phyloP scores from a whole-genome alignment of 2,329 filamentous ascomycete species.

The Aspergillus ochraceus region DNA sequence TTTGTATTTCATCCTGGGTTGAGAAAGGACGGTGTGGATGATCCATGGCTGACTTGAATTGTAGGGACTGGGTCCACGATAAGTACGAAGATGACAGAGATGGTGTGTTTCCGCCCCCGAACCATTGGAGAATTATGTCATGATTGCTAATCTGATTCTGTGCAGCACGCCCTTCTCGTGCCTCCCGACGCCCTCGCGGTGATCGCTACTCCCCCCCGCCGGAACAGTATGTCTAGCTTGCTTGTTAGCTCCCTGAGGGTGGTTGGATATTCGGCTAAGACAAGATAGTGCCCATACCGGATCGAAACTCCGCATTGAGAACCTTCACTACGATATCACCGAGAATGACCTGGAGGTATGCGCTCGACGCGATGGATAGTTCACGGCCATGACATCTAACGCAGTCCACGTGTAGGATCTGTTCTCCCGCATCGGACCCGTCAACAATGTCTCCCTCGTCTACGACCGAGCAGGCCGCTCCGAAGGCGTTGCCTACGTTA shows the following conservation, averaged over 20 bases:
- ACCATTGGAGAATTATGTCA: neutral
- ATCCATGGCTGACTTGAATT: neutral
- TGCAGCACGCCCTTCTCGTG: constrained; percentile 45
- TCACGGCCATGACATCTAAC: neutral
- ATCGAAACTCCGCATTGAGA: constrained; percentile 78
- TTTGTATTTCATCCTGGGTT: constrained; percentile 32
- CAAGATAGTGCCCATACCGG: constrained; percentile 53
- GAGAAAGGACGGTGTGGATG: neutral
- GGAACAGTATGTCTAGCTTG: constrained; percentile 32
- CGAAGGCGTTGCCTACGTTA: constrained; percentile 80
- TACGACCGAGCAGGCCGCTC: constrained; percentile 90
- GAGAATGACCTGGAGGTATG: constrained; percentile 76
- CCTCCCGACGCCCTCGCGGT: constrained; percentile 38
- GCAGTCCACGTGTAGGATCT: constrained; percentile 61
- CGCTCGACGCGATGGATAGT: neutral
- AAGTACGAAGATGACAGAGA: constrained; percentile 75
- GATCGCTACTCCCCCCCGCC: constrained; percentile 38
- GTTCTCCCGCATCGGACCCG: constrained; percentile 73
- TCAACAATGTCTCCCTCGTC: constrained; percentile 67
- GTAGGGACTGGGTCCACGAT: constrained; percentile 91
- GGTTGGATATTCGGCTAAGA: neutral
- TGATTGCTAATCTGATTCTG: constrained; percentile 2
- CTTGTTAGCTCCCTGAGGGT: neutral
- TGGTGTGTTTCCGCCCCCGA: constrained; percentile 32
- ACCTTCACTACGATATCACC: constrained; percentile 88